These are phyloP conservation scores for Brassica balearica DNA, from an alignment of 441 rosid species.

Conservation along the genomic window DNA sequence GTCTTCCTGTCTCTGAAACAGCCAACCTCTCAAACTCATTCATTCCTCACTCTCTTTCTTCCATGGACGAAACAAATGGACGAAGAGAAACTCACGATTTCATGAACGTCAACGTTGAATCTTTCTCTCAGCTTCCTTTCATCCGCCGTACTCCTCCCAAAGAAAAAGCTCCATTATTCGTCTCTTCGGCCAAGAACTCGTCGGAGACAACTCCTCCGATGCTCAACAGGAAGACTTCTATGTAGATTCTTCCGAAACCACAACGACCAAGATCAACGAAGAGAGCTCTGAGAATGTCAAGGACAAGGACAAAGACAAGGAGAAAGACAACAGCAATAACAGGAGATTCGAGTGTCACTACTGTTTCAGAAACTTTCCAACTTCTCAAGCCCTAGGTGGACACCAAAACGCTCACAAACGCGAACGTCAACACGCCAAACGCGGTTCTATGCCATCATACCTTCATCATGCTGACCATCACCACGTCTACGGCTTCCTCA, in stretches of 20 bases:
- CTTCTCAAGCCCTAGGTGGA: conserved; percentile 60
- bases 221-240: conserved; percentile 30
- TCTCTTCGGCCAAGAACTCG: conserved; percentile 65
- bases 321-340: conserved; percentile 33
- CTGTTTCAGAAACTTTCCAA: conserved; percentile 52
- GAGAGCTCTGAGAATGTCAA: conserved; percentile 22
- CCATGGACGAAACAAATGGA: conserved; percentile 61
- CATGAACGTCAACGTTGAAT: conserved; percentile 94
- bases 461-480: conserved; percentile 40
- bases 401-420: conserved; percentile 60
- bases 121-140: conserved; percentile 92
- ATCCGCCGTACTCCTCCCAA: conserved; percentile 75
- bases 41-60: conserved; percentile 8
- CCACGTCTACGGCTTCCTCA: conserved; percentile 45
- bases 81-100: conserved; percentile 78
- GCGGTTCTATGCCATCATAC: conserved; percentile 46
- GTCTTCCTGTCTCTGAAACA: conserved; percentile 43
- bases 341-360: conserved; percentile 56
- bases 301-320: conserved; percentile 34
- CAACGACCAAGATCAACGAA: conserved; percentile 40
- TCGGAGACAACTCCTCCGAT: conserved; percentile 41
- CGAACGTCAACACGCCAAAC: conserved; percentile 52
- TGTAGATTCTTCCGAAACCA: conserved; percentile 31
- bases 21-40: conserved; percentile 33
- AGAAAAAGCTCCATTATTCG: conserved; percentile 64